Evolutionary conservation across 1,284 basidiomycete genomes (phyloP).

Genomic region (Cutaneotrichosporon sp.): DNA sequence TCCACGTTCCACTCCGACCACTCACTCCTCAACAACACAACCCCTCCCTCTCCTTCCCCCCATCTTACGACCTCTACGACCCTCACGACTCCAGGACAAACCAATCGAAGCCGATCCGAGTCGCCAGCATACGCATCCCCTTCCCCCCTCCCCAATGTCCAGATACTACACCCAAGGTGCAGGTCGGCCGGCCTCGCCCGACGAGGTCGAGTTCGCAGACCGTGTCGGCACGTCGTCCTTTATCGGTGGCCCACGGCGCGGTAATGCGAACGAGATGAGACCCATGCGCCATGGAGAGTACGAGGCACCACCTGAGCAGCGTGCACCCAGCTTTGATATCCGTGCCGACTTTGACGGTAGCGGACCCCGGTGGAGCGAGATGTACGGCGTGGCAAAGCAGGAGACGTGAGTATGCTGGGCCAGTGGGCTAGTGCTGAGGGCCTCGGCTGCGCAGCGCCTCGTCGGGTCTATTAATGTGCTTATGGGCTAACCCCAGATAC

Average conservation of each 20-base stretch:
- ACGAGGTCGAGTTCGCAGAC: constrained; percentile 17
- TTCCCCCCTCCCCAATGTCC: constrained; percentile 15
- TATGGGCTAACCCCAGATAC: constrained; percentile 27
- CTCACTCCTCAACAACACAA: not conserved
- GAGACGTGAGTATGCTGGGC: constrained; percentile 40
- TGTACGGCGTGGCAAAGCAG: constrained; percentile 58
- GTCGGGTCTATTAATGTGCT: not conserved
- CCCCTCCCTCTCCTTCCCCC: not conserved
- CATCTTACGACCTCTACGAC: not conserved
- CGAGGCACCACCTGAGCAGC: constrained; percentile 40
- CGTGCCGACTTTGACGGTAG: constrained; percentile 88
- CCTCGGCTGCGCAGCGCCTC: not conserved
- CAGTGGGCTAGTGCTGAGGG: not conserved
- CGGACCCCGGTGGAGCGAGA: constrained; percentile 67
- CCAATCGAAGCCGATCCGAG: not conserved
- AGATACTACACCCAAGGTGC: constrained; percentile 25
- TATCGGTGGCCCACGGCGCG: not conserved
- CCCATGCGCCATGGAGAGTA: constrained; percentile 20
- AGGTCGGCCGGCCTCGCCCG: constrained; percentile 11
- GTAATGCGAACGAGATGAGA: not conserved
- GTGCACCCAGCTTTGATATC: constrained; percentile 70
- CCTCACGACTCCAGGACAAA: not conserved
- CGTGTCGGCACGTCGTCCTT: not conserved
- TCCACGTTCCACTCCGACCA: no score
- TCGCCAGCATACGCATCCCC: constrained; percentile 1